Evolutionary conservation across 75 land plant genomes (phyloP), one percentile per base, ranked within the genome.

Genomic region (Pinus albicaulis): DNA sequence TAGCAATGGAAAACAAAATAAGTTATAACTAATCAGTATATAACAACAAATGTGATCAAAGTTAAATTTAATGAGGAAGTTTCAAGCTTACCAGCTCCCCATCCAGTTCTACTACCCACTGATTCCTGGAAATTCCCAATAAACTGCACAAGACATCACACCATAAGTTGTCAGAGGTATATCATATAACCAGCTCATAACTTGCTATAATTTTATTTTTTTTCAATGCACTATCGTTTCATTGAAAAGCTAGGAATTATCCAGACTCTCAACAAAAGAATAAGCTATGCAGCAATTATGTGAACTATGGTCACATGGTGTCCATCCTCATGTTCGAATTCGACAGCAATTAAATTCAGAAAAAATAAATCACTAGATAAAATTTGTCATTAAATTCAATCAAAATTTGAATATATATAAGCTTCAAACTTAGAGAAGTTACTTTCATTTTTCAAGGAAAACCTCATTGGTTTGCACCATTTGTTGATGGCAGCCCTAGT

Each of bases 51-150:
- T 56, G 6, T 20, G 72, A 55, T 82, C 8, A 0, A 28, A 73
- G n/a, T 57, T 15, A 76, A 23, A 73, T 55, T 55, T 15, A 12
- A 78, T 16, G 59, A 73, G 70, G 56, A 25, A 28, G 22, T 26
- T 25, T 14, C 5, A 15, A 5, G 74, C 88, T 77, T 71, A 95
- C 98, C 98, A 84, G 98, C 88, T 72, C 98, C 98, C 98, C 98
- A 95, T 14, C 98, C 96, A 68, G 96, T 92, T 59, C 79, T 80
- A 56, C 31, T 73, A 16, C 96, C 93, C 76, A 69, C 55, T 48
- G 90, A 84, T 77, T 95, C 98, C 82, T 95, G 98, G 58, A 89
- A 87, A 78, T 91, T 95, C 12, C 98, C 96, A 82, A 95, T 88
- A 75, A 95, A 91, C 98, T 95, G 90, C 83, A 86, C 59, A 55